These are phyloP conservation scores for Priceomyces castillae DNA, from an alignment of 805 yeast species.

Conservation along the genomic window DNA sequence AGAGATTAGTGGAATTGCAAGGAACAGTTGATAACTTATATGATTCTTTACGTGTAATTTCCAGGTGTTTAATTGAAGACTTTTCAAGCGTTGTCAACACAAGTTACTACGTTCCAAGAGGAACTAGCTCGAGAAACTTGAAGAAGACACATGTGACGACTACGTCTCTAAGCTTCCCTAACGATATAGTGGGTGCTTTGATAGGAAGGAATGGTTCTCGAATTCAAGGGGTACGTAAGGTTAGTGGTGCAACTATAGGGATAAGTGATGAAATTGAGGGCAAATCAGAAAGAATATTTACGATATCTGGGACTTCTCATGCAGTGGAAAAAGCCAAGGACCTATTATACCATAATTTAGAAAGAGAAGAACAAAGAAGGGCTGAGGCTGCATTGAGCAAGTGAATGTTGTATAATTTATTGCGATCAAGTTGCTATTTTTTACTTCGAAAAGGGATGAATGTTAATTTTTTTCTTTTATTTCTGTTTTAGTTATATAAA, in stretches of 20 bases:
- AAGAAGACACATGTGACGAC: slow-evolving; percentile 16
- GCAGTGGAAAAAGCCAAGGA: slow-evolving; percentile 59
- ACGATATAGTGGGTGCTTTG: slow-evolving; percentile 83
- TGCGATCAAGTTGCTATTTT: slow-evolving; percentile 3
- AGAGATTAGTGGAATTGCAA: slow-evolving; percentile 83
- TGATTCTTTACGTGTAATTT: slow-evolving; percentile 54
- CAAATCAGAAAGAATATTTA: slow-evolving; percentile 63
- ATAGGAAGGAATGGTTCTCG: slow-evolving; percentile 85
- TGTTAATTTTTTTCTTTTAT: slow-evolving; percentile 4
- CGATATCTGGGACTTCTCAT: slow-evolving; percentile 58
- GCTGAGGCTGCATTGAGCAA: slow-evolving; percentile 12
- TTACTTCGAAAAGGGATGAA: slow-evolving; percentile 3
- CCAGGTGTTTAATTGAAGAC: slow-evolving; percentile 74
- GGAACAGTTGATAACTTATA: slow-evolving; percentile 67
- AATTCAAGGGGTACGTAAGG: slow-evolving; percentile 80
- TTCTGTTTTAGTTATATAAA: slow-evolving; percentile 2
- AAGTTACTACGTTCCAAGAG: slow-evolving; percentile 57
- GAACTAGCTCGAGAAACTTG: slow-evolving; percentile 12
- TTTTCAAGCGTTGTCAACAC: slow-evolving; percentile 65
- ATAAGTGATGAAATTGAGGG: slow-evolving; percentile 70
- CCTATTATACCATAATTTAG: slow-evolving; percentile 56
- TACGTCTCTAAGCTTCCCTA: slow-evolving; percentile 60
- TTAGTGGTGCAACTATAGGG: slow-evolving; percentile 73
- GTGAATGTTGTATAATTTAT: slow-evolving; percentile 4
- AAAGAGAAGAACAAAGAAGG: slow-evolving; percentile 54